phyloP scores from a whole-genome alignment of 2,329 filamentous ascomycete genomes.

The Botrytis tulipae region DNA sequence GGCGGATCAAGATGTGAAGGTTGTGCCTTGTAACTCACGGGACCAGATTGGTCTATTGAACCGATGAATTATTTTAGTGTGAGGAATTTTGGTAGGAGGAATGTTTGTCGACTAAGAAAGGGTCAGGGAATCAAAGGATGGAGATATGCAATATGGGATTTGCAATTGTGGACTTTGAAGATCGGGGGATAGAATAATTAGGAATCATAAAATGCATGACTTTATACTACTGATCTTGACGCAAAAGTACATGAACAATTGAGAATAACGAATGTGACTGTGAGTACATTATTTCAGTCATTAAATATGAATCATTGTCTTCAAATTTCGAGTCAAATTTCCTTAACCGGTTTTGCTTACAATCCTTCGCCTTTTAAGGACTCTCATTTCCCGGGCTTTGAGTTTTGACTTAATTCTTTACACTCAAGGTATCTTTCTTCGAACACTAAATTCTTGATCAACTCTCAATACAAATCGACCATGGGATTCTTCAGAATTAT shows the following conservation, averaged over 20 bases:
- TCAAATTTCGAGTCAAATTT: not conserved
- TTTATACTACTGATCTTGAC: not conserved
- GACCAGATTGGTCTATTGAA: not conserved
- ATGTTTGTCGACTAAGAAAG: not conserved
- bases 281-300: not conserved
- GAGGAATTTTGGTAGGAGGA: not conserved
- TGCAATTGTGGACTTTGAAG: not conserved
- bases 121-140: not conserved
- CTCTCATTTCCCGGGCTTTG: not conserved
- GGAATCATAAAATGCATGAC: not conserved
- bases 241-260: not conserved
- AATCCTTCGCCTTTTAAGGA: not conserved
- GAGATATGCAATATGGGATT: not conserved
- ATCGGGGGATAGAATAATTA: not conserved
- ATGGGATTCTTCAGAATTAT: not conserved
- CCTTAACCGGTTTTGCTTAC: not conserved
- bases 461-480: not conserved
- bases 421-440: not conserved
- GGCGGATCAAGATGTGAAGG: not conserved
- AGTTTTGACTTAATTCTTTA: not conserved
- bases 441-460: not conserved
- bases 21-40: not conserved
- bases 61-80: not conserved
- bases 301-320: not conserved
- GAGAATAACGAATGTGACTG: not conserved